Evolutionary conservation across 108 stramenopile genomes (phyloP).

Genomic region (Cyclotella baltica): DNA sequence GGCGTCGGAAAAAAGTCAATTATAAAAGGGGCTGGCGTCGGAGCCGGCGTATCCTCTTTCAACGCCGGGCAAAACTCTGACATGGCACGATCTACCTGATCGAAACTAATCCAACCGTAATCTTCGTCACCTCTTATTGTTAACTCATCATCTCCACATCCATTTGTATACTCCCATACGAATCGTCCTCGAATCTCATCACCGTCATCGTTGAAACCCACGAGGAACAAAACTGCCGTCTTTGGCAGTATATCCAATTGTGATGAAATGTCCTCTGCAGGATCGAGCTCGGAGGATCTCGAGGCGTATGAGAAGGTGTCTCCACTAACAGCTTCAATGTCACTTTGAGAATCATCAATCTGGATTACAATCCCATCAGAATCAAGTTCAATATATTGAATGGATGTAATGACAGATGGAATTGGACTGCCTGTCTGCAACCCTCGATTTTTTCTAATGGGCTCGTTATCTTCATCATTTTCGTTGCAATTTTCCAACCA

Average conservation of each 20-base stretch:
- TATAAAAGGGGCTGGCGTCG: neutral
- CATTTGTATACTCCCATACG: constrained; percentile 26
- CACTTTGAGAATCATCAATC: constrained; percentile 20
- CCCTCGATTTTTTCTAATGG: neutral
- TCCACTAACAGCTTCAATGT: constrained; percentile 13
- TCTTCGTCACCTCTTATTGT: constrained; percentile 9
- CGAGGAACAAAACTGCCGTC: constrained; percentile 32
- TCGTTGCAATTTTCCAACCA: constrained; percentile 9
- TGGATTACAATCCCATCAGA: constrained; percentile 17
- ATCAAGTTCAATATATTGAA: constrained; percentile 28
- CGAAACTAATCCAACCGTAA: constrained; percentile 19
- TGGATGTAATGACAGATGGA: constrained; percentile 22
- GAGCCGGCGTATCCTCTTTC: neutral
- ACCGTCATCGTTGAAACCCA: constrained; percentile 25
- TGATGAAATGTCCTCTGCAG: constrained; percentile 9
- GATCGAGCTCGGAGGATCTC: constrained; percentile 4
- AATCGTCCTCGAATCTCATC: constrained; percentile 36
- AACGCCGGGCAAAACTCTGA: constrained; percentile 22
- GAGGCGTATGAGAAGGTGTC: constrained; percentile 12
- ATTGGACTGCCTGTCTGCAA: neutral
- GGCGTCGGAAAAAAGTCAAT: neutral
- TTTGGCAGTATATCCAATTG: constrained; percentile 31
- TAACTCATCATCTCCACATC: constrained; percentile 23
- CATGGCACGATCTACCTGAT: constrained; percentile 8
- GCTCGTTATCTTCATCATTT: neutral